Percentiles rank a stretch among this genome's conserved stretches.
Evolutionary conservation across 352 stramenopile genomes (phyloP).

Genomic region (Phytophthora fragariaefolia): DNA sequence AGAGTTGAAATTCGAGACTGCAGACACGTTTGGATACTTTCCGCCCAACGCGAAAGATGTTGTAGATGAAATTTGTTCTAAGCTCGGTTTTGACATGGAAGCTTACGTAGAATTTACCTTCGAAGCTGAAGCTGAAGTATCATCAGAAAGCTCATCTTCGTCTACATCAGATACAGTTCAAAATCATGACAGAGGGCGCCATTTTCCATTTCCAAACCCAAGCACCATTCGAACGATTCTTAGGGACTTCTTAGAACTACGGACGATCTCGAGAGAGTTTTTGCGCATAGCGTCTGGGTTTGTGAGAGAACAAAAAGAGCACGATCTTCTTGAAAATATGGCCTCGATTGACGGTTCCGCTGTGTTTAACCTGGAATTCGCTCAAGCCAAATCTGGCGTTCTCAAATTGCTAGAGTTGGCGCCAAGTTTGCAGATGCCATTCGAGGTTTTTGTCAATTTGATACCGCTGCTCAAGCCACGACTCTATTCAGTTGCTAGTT

Average conservation of each 20-base stretch:
- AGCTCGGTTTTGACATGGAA: slow-evolving; percentile 86
- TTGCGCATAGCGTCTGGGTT: slow-evolving; percentile 62
- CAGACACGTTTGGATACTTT: slow-evolving; percentile 88
- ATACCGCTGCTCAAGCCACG: slow-evolving; percentile 88
- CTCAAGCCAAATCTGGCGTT: slow-evolving; percentile 72
- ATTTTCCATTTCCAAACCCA: slow-evolving; percentile 90
- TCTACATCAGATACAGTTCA: neutral
- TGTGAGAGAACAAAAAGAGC: slow-evolving; percentile 46
- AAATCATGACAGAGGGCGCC: slow-evolving; percentile 14
- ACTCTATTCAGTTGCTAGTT: slow-evolving; percentile 95
- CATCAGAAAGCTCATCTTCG: neutral
- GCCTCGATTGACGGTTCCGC: slow-evolving; percentile 70
- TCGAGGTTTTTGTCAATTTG: slow-evolving; percentile 88
- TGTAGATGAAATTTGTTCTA: slow-evolving; percentile 75
- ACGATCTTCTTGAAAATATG: slow-evolving; percentile 52
- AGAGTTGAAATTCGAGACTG: slow-evolving; percentile 75
- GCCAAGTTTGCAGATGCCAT: slow-evolving; percentile 50
- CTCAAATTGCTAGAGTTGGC: slow-evolving; percentile 77
- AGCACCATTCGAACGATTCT: slow-evolving; percentile 91
- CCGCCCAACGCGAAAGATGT: slow-evolving; percentile 65
- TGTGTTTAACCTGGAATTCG: slow-evolving; percentile 86
- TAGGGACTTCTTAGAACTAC: slow-evolving; percentile 91
- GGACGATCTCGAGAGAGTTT: slow-evolving; percentile 64
- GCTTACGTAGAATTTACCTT: slow-evolving; percentile 74
- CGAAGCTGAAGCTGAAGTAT: slow-evolving; percentile 8